phyloP scores from a whole-genome alignment of 306 rosid species.

The Casuarina cunninghamiana region DNA sequence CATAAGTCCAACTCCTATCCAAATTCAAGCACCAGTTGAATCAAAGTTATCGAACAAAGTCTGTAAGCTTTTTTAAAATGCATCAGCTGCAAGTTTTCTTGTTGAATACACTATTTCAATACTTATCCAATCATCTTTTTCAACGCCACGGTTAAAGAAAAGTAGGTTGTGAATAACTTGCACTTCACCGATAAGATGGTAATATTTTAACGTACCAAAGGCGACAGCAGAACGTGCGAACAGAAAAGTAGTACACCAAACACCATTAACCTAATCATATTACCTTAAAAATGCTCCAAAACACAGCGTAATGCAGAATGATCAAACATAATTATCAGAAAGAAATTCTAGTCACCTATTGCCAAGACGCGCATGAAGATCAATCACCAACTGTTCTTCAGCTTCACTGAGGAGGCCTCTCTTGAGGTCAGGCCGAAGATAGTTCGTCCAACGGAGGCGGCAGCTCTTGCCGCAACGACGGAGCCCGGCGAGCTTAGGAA shows the following conservation, averaged over 20 bases:
- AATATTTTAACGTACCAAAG: not conserved
- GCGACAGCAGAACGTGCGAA: not conserved
- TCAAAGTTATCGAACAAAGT: not conserved
- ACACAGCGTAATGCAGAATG: slow-evolving; percentile 20
- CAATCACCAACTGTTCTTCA: slow-evolving; percentile 81
- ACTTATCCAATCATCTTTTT: slow-evolving; percentile 10
- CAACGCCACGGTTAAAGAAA: slow-evolving; percentile 27
- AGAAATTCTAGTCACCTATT: slow-evolving; percentile 53
- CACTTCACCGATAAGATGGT: slow-evolving; percentile 3
- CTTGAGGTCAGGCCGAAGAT: slow-evolving; percentile 89
- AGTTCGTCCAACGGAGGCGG: slow-evolving; percentile 96
- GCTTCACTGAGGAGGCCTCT: slow-evolving; percentile 75
- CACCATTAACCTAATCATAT: not conserved
- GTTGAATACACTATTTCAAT: slow-evolving; percentile 19
- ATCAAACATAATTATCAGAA: not conserved
- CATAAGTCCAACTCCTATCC: too few species aligned
- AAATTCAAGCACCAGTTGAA: too few species aligned
- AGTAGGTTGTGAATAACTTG: slow-evolving; percentile 17
- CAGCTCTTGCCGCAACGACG: slow-evolving; percentile 95
- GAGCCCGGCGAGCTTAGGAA: slow-evolving; percentile 91
- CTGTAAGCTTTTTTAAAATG: slow-evolving; percentile 18
- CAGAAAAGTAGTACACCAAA: not conserved
- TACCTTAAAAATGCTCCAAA: slow-evolving; percentile 6
- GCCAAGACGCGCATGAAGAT: slow-evolving; percentile 93
- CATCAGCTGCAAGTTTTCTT: slow-evolving; percentile 29